phyloP scores from a whole-genome alignment of 1,284 basidiomycete species.

The Schizophyllum amplum region DNA sequence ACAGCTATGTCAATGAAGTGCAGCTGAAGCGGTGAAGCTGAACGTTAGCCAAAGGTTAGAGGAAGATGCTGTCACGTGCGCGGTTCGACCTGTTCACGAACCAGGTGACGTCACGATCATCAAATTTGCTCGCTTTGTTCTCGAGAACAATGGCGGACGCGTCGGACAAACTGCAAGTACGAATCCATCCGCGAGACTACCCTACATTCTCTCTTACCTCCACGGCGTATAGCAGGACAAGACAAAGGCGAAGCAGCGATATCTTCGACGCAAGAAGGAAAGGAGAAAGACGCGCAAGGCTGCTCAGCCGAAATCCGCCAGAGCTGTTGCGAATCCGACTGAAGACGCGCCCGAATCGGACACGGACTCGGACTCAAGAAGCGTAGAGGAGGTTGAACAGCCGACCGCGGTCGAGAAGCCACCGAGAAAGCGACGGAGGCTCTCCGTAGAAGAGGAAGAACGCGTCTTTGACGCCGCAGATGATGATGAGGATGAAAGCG shows the following conservation, averaged over 20 bases:
- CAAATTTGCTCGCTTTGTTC: background rate
- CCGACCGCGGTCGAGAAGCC: background rate
- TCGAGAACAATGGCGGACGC: background rate
- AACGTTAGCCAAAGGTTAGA: no score
- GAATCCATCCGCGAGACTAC: background rate
- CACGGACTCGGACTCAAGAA: constrained; percentile 5
- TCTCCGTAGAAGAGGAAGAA: background rate
- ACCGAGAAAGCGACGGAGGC: background rate
- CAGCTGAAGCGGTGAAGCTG: no score
- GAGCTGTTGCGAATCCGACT: constrained; percentile 9
- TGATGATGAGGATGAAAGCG: constrained; percentile 9
- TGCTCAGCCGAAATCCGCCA: constrained; percentile 16
- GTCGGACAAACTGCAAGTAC: background rate
- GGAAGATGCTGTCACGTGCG: no score
- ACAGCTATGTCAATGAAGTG: no score
- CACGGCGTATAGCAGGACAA: constrained; percentile 23
- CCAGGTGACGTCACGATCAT: background rate
- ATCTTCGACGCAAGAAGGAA: constrained; percentile 59
- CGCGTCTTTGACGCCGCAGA: background rate
- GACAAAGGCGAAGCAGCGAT: constrained; percentile 55
- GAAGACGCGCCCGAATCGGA: constrained; percentile 14
- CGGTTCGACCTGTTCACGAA: no score
- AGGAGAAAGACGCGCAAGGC: constrained; percentile 47
- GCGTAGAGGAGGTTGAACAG: constrained; percentile 7
- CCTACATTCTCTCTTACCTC: background rate